Base-by-base conservation (phyloP, 2,329 filamentous ascomycete genomes). In the Ambrosiella beaveri region DNA sequence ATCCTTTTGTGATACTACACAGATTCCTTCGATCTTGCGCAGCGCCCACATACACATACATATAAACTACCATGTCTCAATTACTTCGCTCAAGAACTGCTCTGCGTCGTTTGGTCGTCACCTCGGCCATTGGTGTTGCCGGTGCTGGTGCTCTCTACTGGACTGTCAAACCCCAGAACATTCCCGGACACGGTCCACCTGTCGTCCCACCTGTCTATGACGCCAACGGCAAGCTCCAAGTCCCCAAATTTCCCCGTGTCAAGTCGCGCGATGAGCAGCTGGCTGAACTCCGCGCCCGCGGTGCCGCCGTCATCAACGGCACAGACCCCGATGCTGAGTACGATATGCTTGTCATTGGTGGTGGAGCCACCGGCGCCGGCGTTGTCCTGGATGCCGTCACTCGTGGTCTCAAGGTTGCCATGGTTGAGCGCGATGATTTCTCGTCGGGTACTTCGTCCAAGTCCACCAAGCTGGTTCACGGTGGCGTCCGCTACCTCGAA, bases 401-500 rank as follows among this genome's bases (percentile, higher is more conserved):
- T 3, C 73, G 84, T 68, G 84, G 84, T 12, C 71, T 88, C 63
- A 85, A 81, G 68, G 84, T 88, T 56, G 84, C 84, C 47, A 68
- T 86, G 49, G 78, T 88, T 13, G 84, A 88, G 68, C 74, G 83
- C 57, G 84, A 87, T 66, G 84, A 88, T 68, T 87, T 87, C 67
- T 81, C 79, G 64, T 81, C 80, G 63, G 84, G 84, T 47, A 87
- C 84, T 11, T 86, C 82, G 68, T 84, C 80, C 66, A 87, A 86
- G 72, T 85, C 81, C 67, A 87, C 84, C 57, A 88, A 88, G 70
- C 74, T 87, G 60, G 84, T 88, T n/a, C 84, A 87, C 67, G 84
- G 84, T 57, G 84, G 84, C 66, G 84, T 88, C 56, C 74, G 84
- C 64, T 87, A 87, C 67, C 71, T 87, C 36, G 84, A 87, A 68